These are phyloP conservation scores for Termitomyces sp. DNA, from an alignment of 768 basidiomycete species.

Conservation along the genomic window DNA sequence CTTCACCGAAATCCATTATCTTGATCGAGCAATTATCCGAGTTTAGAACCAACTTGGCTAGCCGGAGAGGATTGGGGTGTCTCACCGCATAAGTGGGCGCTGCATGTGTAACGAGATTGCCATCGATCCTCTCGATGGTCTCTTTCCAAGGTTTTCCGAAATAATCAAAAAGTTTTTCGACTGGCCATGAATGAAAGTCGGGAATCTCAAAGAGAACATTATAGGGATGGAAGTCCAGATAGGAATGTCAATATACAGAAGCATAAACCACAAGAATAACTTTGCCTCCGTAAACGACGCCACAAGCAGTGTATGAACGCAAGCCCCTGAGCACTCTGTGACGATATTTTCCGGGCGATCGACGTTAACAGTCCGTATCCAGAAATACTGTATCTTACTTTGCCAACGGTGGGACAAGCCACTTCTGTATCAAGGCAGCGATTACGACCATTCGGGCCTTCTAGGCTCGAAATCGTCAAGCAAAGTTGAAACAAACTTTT, in stretches of 20 bases:
- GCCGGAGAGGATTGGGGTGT: not conserved
- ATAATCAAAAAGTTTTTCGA: not conserved
- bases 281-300: constrained; percentile 63
- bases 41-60: not conserved
- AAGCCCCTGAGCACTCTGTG: constrained; percentile 46
- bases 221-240: not conserved
- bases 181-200: constrained; percentile 3
- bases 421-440: constrained; percentile 84
- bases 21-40: not conserved
- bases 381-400: constrained; percentile 39
- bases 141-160: not conserved
- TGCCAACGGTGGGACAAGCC: constrained; percentile 71
- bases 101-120: not conserved
- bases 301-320: constrained; percentile 51
- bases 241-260: not conserved
- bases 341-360: constrained; percentile 45
- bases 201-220: constrained; percentile 1
- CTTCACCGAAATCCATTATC: constrained; percentile 8
- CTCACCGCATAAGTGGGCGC: constrained; percentile 1
- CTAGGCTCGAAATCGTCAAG: constrained; percentile 72
- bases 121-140: not conserved
- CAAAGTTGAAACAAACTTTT: constrained; percentile 51
- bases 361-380: constrained; percentile 38
- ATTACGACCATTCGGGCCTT: constrained; percentile 74
- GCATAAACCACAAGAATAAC: constrained; percentile 25